Percentiles rank a stretch among this genome's conserved stretches.
Evolutionary conservation across 2,329 filamentous ascomycete genomes (phyloP).

Genomic region (Aspergillus quadrilineatus): DNA sequence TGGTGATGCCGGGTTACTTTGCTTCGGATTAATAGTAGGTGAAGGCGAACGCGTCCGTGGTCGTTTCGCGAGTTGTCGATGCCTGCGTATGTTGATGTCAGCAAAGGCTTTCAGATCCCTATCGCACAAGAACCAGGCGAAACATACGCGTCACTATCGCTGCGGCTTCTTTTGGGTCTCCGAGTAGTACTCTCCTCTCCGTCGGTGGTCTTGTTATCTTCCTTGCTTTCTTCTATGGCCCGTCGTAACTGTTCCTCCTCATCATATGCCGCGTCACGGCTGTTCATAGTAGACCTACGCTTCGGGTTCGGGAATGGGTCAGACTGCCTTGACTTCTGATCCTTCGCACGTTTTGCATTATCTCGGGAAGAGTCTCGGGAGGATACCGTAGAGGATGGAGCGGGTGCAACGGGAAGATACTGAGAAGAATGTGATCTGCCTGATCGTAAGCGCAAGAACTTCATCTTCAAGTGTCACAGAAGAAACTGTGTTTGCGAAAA

Average conservation of each 20-base stretch:
- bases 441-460: conserved; percentile 31
- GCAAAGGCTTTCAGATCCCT: conserved; percentile 19
- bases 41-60: conserved; percentile 80
- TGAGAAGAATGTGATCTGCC: conserved; percentile 61
- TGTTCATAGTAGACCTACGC: conserved; percentile 95
- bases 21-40: conserved; percentile 56
- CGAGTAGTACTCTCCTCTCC: conserved; percentile 57
- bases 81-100: conserved; percentile 53
- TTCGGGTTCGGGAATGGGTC: conserved; percentile 66
- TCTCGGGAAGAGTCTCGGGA: conserved; percentile 46
- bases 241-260: conserved; percentile 86
- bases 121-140: neutral
- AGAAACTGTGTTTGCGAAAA: neutral
- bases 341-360: conserved; percentile 38
- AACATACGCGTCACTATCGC: conserved; percentile 91
- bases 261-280: conserved; percentile 89
- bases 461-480: conserved; percentile 10
- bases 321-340: conserved; percentile 50
- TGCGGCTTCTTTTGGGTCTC: conserved; percentile 78
- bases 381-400: conserved; percentile 46
- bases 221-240: conserved; percentile 93
- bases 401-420: conserved; percentile 59
- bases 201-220: conserved; percentile 60
- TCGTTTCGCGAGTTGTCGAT: conserved; percentile 70
- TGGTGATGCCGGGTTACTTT: conserved; percentile 46